Evolutionary conservation across 805 yeast species (phyloP).

Genomic region (Vanderwaltozyma yarrowii): DNA sequence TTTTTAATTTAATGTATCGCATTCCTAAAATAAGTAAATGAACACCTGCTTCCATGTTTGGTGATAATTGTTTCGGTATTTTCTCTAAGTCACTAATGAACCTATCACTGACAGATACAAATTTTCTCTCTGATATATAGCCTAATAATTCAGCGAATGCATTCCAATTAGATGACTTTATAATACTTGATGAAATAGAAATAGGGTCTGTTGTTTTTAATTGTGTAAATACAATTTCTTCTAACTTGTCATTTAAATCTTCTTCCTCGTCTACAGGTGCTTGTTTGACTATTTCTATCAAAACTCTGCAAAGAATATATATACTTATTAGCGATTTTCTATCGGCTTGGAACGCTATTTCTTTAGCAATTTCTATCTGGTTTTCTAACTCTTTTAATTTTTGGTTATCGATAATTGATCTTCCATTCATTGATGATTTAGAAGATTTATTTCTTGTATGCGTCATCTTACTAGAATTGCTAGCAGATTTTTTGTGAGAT

Average conservation of each 20-base stretch:
- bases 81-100: constrained; percentile 89
- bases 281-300: constrained; percentile 86
- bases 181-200: constrained; percentile 51
- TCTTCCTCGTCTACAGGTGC: constrained; percentile 67
- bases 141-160: constrained; percentile 83
- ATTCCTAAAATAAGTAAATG: constrained; percentile 82
- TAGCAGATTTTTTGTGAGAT: constrained; percentile 24
- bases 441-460: constrained; percentile 46
- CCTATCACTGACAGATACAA: constrained; percentile 81
- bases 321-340: constrained; percentile 79
- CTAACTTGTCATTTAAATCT: constrained; percentile 72
- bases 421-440: constrained; percentile 27
- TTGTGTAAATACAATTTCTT: constrained; percentile 89
- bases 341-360: constrained; percentile 73
- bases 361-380: constrained; percentile 38
- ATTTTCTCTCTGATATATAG: constrained; percentile 76
- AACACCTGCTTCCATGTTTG: constrained; percentile 48
- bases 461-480: constrained; percentile 27
- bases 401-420: constrained; percentile 38
- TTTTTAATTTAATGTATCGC: constrained; percentile 69
- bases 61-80: constrained; percentile 44
- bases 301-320: constrained; percentile 79
- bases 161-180: constrained; percentile 89
- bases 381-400: constrained; percentile 39
- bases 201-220: constrained; percentile 78